phyloP scores from a whole-genome alignment of 768 basidiomycete genomes.

The Lentinula detonsa region DNA sequence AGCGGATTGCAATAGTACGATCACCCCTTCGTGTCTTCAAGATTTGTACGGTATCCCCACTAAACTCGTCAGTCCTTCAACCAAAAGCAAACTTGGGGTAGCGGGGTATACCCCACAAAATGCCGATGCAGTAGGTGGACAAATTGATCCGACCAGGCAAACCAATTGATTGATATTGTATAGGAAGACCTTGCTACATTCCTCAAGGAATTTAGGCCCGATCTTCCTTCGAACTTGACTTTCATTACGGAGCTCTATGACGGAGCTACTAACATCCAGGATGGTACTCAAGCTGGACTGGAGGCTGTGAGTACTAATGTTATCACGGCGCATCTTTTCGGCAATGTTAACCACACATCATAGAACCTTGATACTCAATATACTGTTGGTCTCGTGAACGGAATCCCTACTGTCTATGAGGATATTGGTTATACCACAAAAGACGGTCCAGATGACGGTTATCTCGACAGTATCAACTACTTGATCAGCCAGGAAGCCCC shows the following conservation, averaged over 20 bases:
- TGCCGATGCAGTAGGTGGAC: constrained; percentile 9
- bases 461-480: constrained; percentile 26
- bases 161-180: not conserved
- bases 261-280: constrained; percentile 26
- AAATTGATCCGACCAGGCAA: constrained; percentile 18
- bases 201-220: constrained; percentile 21
- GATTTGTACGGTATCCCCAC: constrained; percentile 20
- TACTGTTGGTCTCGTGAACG: constrained; percentile 26
- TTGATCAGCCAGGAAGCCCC: constrained; percentile 18
- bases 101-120: constrained; percentile 18
- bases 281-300: constrained; percentile 19
- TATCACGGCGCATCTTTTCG: not conserved
- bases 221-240: constrained; percentile 23
- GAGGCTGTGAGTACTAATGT: constrained; percentile 24
- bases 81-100: constrained; percentile 16
- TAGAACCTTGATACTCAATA: constrained; percentile 21
- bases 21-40: constrained; percentile 21
- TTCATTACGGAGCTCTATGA: constrained; percentile 27
- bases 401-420: constrained; percentile 25
- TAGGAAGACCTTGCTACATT: constrained; percentile 19
- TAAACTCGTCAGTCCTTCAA: constrained; percentile 7
- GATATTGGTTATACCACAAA: constrained; percentile 21
- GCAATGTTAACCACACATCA: not conserved
- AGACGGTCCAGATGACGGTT: constrained; percentile 23
- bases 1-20: constrained; percentile 7